Conservation (phyloP, 2,329 filamentous ascomycete genomes). For the Fusarium tupiense region DNA sequence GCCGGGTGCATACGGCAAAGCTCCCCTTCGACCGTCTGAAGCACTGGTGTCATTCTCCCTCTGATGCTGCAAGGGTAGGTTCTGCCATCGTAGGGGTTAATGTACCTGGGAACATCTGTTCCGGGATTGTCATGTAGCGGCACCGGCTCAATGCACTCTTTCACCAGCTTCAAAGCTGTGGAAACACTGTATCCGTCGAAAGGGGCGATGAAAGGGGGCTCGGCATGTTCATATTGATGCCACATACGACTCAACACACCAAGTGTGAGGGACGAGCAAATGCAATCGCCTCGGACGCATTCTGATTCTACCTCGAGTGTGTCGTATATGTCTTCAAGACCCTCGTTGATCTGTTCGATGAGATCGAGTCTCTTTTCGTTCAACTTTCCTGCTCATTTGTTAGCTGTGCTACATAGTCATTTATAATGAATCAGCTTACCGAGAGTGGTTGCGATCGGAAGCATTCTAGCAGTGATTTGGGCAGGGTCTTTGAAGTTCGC, state of each 20-base stretch:
- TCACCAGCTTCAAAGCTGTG: accelerated
- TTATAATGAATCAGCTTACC: accelerated
- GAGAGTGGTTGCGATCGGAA: not conserved
- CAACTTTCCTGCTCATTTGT: not conserved
- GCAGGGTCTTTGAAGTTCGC: not conserved
- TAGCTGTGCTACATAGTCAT: not conserved
- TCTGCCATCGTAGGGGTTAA: not conserved
- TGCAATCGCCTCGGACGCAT: accelerated
- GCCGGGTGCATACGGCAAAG: not conserved
- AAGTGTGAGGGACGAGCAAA: not conserved
- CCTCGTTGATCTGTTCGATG: not conserved
- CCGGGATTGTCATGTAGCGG: not conserved
- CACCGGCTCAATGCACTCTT: not conserved
- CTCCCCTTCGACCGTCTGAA: not conserved
- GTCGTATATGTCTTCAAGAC: not conserved
- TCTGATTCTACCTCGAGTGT: not conserved
- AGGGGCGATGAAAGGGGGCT: accelerated
- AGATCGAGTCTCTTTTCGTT: not conserved
- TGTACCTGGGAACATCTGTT: not conserved
- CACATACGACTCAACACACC: not conserved
- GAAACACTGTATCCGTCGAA: not conserved
- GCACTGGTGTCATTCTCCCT: not conserved
- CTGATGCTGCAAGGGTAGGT: not conserved
- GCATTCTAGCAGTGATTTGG: not conserved
- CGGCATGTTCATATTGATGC: not conserved